Evolutionary conservation across 208 protist genomes (phyloP).

Genomic region (Phytomonas sp.): DNA sequence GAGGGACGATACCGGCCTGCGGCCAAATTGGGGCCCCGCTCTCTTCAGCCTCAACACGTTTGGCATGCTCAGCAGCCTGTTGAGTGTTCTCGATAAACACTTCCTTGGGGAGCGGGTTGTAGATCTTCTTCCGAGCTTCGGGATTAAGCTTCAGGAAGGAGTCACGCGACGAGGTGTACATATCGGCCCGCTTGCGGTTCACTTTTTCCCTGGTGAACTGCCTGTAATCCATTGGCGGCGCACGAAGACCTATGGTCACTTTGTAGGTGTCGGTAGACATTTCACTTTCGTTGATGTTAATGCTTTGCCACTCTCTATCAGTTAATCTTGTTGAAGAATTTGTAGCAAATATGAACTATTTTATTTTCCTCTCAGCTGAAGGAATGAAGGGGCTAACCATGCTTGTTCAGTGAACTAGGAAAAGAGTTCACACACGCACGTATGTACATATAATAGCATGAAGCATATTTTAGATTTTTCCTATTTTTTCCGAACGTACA

Average conservation of each 20-base stretch:
- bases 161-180: conserved; percentile 42
- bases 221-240: conserved; percentile 17
- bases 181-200: conserved; percentile 24
- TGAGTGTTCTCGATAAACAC: conserved; percentile 14
- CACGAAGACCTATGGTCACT: conserved; percentile 33
- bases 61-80: conserved; percentile 13
- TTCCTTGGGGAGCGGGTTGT: conserved; percentile 12
- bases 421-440: neutral
- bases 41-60: neutral
- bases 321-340: conserved; percentile 6
- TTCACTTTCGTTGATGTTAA: neutral
- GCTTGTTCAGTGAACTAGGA: neutral
- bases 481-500: no score
- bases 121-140: neutral
- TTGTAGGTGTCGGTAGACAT: conserved; percentile 13
- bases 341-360: conserved; percentile 1
- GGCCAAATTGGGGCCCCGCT: neutral
- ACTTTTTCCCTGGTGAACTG: conserved; percentile 11
- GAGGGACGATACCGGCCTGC: neutral
- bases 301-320: neutral
- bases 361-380: conserved; percentile 9
- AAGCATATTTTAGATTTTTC: neutral
- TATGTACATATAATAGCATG: neutral
- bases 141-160: neutral
- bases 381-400: conserved; percentile 3